A percentile compares a stretch with the other conserved stretches of the same genome.
These are phyloP conservation scores for Metschnikowia orientalis DNA, from an alignment of 805 yeast species.

Conservation along the genomic window DNA sequence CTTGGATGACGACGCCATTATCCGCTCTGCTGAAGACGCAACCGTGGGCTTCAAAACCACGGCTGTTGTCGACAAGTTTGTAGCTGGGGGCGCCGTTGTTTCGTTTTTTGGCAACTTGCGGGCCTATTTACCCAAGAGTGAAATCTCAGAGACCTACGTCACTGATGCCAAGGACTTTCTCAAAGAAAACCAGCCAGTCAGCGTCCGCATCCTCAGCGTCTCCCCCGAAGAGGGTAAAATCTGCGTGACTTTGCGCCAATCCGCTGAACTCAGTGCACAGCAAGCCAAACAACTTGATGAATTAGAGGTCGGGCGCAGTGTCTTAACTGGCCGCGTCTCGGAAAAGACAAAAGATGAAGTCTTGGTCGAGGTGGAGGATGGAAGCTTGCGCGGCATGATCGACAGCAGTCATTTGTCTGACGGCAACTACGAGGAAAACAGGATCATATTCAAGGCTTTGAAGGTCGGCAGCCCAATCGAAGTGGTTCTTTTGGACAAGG, in stretches of 20 bases:
- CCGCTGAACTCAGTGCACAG: constrained; percentile 46
- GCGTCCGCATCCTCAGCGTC: constrained; percentile 58
- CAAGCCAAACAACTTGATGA: constrained; percentile 44
- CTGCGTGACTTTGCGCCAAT: constrained; percentile 69
- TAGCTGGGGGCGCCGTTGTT: constrained; percentile 74
- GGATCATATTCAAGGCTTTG: constrained; percentile 59
- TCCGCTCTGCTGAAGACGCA: constrained; percentile 37
- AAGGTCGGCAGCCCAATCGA: constrained; percentile 60
- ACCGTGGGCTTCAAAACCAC: constrained; percentile 49
- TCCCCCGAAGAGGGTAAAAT: constrained; percentile 52
- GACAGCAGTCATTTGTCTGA: constrained; percentile 74
- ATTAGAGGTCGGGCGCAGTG: constrained; percentile 56
- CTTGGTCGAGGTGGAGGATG: constrained; percentile 53
- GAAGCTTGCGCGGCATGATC: constrained; percentile 61
- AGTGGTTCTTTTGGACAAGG: constrained; percentile 65
- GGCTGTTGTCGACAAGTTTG: constrained; percentile 71
- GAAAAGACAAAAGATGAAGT: constrained; percentile 75
- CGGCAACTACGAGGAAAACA: constrained; percentile 66
- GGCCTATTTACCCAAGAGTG: constrained; percentile 82
- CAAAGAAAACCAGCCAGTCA: constrained; percentile 77
- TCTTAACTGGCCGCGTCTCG: constrained; percentile 55
- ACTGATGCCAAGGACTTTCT: constrained; percentile 72
- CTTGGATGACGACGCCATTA: constrained; percentile 51
- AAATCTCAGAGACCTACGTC: constrained; percentile 86
- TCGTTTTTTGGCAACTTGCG: constrained; percentile 74